Evolutionary conservation across 106 monocot species (phyloP).

Genomic region (Apostasia ramifera): DNA sequence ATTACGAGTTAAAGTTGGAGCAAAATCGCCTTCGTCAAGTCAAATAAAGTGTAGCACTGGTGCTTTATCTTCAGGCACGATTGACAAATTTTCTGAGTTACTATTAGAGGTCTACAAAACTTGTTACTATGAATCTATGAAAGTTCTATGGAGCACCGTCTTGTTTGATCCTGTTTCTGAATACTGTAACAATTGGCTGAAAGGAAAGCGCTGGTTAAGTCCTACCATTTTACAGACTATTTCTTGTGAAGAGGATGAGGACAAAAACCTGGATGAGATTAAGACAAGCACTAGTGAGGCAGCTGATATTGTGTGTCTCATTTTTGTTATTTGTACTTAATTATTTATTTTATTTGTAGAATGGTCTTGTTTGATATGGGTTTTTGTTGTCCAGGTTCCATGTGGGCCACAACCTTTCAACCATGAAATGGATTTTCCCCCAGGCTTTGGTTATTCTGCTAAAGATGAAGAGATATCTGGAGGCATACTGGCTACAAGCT

Average conservation of each 20-base stretch:
- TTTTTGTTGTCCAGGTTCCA: constrained; percentile 7
- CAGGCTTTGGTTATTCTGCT: constrained; percentile 67
- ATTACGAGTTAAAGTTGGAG: constrained; percentile 12
- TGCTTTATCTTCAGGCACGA: constrained; percentile 1
- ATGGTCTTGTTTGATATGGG: neutral
- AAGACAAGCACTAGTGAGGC: neutral
- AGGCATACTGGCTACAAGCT: constrained; percentile 3
- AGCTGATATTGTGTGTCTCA: constrained; percentile 8
- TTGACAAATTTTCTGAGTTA: constrained; percentile 35
- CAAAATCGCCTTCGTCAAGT: constrained; percentile 4
- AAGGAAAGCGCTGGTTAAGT: constrained; percentile 39
- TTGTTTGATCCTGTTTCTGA: constrained; percentile 58
- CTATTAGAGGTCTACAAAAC: constrained; percentile 32
- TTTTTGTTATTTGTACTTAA: neutral
- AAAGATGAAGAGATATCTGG: constrained; percentile 5
- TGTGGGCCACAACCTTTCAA: constrained; percentile 4
- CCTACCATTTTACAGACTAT: constrained; percentile 4
- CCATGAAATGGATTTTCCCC: constrained; percentile 64
- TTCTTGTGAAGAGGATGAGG: constrained; percentile 10
- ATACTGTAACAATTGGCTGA: constrained; percentile 50
- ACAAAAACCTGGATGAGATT: constrained; percentile 4
- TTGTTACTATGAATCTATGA: constrained; percentile 64
- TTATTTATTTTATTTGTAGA: neutral
- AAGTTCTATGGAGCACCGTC: constrained; percentile 58
- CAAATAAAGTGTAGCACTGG: constrained; percentile 4